A percentile compares a stretch with the other conserved stretches of the same genome.
Conservation (phyloP, 352 stramenopile genomes). For the Phytophthora ohioensis region DNA sequence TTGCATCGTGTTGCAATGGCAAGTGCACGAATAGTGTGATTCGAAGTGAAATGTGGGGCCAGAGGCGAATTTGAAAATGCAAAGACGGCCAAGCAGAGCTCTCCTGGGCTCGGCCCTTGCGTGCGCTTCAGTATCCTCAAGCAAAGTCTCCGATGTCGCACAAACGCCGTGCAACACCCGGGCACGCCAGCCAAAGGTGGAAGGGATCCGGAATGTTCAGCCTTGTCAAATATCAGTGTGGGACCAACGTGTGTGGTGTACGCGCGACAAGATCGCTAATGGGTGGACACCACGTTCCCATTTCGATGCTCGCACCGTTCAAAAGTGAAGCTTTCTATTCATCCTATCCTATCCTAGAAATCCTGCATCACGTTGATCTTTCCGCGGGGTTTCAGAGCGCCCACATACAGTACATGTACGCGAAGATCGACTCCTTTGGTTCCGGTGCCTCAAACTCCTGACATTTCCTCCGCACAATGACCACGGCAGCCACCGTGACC, state of each 20-base stretch:
- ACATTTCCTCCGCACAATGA: constrained; percentile 64
- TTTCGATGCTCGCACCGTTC: constrained; percentile 24
- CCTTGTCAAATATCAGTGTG: constrained; percentile 27
- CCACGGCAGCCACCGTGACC: constrained; percentile 36
- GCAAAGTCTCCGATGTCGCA: constrained; percentile 15
- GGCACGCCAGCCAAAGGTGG: constrained; percentile 2
- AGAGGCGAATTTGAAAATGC: constrained; percentile 23
- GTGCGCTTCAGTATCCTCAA: constrained; percentile 22
- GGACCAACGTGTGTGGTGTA: constrained; percentile 22
- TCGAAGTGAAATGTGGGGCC: not conserved
- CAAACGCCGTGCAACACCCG: not conserved
- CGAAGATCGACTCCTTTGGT: constrained; percentile 37
- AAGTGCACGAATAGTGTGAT: constrained; percentile 12
- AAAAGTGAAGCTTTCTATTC: constrained; percentile 35
- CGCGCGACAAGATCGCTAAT: constrained; percentile 28
- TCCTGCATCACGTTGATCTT: constrained; percentile 43
- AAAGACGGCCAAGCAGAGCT: not conserved
- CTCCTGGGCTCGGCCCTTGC: constrained; percentile 10
- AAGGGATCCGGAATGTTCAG: constrained; percentile 23
- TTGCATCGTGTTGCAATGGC: constrained; percentile 11
- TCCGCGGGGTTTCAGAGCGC: constrained; percentile 41
- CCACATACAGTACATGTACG: constrained; percentile 28
- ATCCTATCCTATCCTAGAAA: constrained; percentile 23
- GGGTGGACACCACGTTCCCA: constrained; percentile 24
- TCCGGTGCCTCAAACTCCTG: constrained; percentile 47